A percentile compares a stretch with the other conserved stretches of the same genome.
phyloP scores from a whole-genome alignment of 257 asterid species.

The Lycium barbarum region DNA sequence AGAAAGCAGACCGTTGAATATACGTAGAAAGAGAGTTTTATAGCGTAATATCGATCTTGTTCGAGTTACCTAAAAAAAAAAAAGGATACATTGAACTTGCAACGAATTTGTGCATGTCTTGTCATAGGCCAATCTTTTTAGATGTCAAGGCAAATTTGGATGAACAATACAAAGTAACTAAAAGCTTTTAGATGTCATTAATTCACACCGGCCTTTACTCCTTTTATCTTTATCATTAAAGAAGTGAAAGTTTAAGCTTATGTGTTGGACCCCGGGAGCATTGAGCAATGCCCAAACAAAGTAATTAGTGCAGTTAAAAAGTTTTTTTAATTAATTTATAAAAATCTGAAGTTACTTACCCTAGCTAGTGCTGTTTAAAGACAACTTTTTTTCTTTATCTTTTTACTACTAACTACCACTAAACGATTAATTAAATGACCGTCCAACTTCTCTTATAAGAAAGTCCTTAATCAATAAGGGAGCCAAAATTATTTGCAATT shows the following conservation, averaged over 20 bases:
- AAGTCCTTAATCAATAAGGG: conserved; percentile 17
- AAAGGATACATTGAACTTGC: background rate
- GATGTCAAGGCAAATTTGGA: no score
- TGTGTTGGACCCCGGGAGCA: no score
- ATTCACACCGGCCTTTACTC: no score
- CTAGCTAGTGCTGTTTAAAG: conserved; percentile 24
- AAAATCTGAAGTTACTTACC: background rate
- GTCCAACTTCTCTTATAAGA: conserved; percentile 8
- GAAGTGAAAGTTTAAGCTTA: no score
- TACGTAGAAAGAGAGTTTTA: background rate
- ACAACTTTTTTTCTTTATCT: background rate
- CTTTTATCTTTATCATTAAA: no score
- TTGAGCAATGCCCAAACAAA: background rate
- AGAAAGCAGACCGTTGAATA: background rate
- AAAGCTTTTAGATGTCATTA: no score
- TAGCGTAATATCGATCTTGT: background rate
- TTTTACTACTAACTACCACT: background rate
- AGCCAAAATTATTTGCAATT: conserved; percentile 1
- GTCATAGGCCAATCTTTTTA: background rate
- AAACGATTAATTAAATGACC: background rate
- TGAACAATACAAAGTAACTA: no score
- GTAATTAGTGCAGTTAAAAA: background rate
- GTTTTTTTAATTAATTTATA: background rate
- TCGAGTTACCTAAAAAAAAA: background rate
- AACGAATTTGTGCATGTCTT: background rate